These are phyloP conservation scores for Cordyceps militaris DNA, from an alignment of 2,329 filamentous ascomycete species.

Conservation along the genomic window DNA sequence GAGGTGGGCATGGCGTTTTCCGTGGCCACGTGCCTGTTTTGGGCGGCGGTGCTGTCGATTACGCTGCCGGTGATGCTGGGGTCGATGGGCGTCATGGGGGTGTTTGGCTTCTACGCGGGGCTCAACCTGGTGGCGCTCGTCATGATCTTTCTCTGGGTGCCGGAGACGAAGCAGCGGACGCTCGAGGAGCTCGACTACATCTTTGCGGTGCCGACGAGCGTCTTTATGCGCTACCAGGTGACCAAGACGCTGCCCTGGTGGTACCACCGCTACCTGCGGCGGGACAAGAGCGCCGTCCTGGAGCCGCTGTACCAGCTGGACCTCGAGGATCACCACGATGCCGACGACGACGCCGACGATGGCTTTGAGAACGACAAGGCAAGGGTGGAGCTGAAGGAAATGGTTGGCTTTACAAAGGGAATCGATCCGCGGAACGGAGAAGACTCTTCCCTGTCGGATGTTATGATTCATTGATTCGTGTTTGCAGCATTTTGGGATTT, in stretches of 20 bases:
- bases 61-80: conserved; percentile 54
- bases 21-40: conserved; percentile 58
- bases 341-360: conserved; percentile 21
- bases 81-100: conserved; percentile 36
- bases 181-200: conserved; percentile 53
- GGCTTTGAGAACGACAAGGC: conserved; percentile 32
- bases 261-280: conserved; percentile 50
- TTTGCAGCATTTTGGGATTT: background rate
- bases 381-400: conserved; percentile 32
- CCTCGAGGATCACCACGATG: conserved; percentile 25
- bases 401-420: conserved; percentile 21
- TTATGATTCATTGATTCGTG: conserved; percentile 1
- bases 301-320: conserved; percentile 38
- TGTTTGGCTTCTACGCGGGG: conserved; percentile 48
- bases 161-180: conserved; percentile 52
- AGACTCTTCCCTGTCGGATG: conserved; percentile 3
- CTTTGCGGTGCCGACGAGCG: conserved; percentile 52
- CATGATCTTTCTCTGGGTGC: conserved; percentile 50
- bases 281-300: conserved; percentile 35
- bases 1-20: conserved; percentile 66
- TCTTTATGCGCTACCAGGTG: conserved; percentile 51
- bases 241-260: conserved; percentile 53
- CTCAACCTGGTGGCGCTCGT: conserved; percentile 48
- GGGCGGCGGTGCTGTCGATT: conserved; percentile 54
- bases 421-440: conserved; percentile 7